Evolutionary conservation across 2,329 filamentous ascomycete genomes (phyloP).

Genomic region (Colletotrichum lini): DNA sequence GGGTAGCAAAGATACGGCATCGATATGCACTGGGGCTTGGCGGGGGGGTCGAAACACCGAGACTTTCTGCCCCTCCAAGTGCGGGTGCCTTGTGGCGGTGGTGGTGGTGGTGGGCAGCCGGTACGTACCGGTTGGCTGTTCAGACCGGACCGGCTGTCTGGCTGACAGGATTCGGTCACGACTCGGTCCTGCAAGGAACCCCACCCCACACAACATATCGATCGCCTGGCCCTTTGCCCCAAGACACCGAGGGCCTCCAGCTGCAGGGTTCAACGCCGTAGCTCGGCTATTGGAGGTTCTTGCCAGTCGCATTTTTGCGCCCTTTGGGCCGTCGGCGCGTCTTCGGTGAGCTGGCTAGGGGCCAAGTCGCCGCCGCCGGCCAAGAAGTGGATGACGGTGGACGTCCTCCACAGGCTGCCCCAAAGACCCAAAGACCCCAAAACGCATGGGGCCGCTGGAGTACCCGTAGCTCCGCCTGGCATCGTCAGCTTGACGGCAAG

Average conservation of each 20-base stretch:
- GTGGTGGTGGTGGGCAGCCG: background rate
- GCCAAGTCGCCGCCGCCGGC: constrained; percentile 30
- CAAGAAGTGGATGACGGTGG: background rate
- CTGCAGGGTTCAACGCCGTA: constrained; percentile 37
- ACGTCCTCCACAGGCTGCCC: constrained; percentile 9
- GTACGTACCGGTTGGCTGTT: constrained; percentile 35
- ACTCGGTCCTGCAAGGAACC: constrained; percentile 38
- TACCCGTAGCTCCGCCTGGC: constrained; percentile 15
- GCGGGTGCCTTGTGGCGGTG: constrained; percentile 6
- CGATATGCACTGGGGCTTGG: constrained; percentile 38
- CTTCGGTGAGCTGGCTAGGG: constrained; percentile 2
- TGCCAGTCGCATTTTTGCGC: background rate
- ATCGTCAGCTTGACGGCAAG: constrained; percentile 38
- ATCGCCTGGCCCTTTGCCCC: background rate
- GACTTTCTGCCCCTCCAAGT: constrained; percentile 29
- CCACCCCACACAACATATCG: constrained; percentile 12
- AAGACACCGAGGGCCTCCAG: constrained; percentile 3
- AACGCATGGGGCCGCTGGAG: constrained; percentile 14
- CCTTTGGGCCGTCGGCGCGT: constrained; percentile 17
- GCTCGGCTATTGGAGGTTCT: constrained; percentile 33
- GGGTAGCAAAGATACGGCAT: constrained; percentile 24
- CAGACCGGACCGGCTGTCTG: constrained; percentile 7
- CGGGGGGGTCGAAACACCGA: constrained; percentile 36
- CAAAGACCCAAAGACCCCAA: constrained; percentile 9
- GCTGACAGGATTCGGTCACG: constrained; percentile 29